A percentile compares a stretch with the other conserved stretches of the same genome.
These are phyloP conservation scores for Wakefieldia striispora DNA, from an alignment of 768 basidiomycete species.

Conservation along the genomic window DNA sequence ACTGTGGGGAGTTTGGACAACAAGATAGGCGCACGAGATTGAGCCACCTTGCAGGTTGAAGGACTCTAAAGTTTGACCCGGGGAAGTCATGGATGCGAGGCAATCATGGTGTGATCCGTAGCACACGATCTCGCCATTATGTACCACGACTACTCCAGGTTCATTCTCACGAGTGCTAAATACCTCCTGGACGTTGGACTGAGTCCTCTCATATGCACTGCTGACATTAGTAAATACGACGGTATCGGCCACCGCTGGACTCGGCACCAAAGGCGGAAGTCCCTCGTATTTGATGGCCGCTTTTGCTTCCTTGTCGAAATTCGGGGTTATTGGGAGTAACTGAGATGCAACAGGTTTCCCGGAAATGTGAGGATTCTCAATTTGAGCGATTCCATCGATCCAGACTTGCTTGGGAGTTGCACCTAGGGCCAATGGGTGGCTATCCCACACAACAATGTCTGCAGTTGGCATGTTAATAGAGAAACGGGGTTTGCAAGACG, in stretches of 20 bases:
- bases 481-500: neutral
- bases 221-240: slow-evolving; percentile 68
- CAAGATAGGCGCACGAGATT: slow-evolving; percentile 40
- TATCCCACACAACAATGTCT: slow-evolving; percentile 78
- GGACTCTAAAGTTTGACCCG: slow-evolving; percentile 30
- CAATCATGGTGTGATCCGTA: slow-evolving; percentile 36
- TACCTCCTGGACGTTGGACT: slow-evolving; percentile 20
- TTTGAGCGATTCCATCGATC: slow-evolving; percentile 81
- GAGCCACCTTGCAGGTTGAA: slow-evolving; percentile 69
- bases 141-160: slow-evolving; percentile 47
- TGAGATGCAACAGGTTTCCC: slow-evolving; percentile 58
- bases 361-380: slow-evolving; percentile 44
- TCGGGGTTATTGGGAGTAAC: slow-evolving; percentile 48
- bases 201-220: slow-evolving; percentile 43
- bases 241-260: slow-evolving; percentile 33
- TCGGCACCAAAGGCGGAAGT: slow-evolving; percentile 59
- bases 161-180: slow-evolving; percentile 11
- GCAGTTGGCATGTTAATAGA: neutral
- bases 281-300: slow-evolving; percentile 64
- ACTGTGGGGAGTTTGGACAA: neutral
- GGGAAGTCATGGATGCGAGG: slow-evolving; percentile 10
- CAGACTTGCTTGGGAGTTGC: slow-evolving; percentile 80
- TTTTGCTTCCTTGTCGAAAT: slow-evolving; percentile 63
- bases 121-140: slow-evolving; percentile 55
- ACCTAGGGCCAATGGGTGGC: slow-evolving; percentile 73